phyloP scores from a whole-genome alignment of 805 yeast species.

The Jamesozyma piceae region DNA sequence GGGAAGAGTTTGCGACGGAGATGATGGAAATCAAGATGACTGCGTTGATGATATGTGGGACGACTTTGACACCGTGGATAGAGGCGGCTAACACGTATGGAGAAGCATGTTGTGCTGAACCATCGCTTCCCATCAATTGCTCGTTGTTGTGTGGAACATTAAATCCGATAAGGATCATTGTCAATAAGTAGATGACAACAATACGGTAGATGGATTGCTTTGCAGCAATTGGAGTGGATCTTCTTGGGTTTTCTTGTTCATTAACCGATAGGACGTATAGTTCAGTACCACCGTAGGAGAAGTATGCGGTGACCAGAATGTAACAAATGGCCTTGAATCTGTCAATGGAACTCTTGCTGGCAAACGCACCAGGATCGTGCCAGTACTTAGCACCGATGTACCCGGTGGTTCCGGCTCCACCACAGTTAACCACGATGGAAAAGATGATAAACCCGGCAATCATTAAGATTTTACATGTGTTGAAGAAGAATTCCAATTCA shows the following conservation, averaged over 20 bases:
- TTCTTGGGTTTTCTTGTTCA: conserved; percentile 51
- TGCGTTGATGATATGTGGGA: conserved; percentile 67
- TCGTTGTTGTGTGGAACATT: conserved; percentile 50
- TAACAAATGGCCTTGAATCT: conserved; percentile 58
- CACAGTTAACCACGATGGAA: conserved; percentile 46
- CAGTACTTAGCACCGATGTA: conserved; percentile 61
- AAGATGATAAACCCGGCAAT: conserved; percentile 50
- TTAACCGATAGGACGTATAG: conserved; percentile 58
- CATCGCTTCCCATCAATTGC: conserved; percentile 41
- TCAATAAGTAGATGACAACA: conserved; percentile 45
- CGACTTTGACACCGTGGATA: conserved; percentile 49
- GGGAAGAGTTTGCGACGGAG: conserved; percentile 70
- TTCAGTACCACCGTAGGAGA: conserved; percentile 62
- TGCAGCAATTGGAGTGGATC: conserved; percentile 52
- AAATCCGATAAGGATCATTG: conserved; percentile 46
- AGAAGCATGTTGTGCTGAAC: conserved; percentile 49
- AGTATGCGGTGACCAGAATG: conserved; percentile 51
- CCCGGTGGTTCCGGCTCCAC: conserved; percentile 48
- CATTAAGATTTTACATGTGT: conserved; percentile 46
- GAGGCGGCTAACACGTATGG: conserved; percentile 69
- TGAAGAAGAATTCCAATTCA: conserved; percentile 55
- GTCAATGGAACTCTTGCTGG: conserved; percentile 18
- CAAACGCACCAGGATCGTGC: conserved; percentile 48
- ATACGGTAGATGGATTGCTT: conserved; percentile 61
- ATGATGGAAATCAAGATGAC: conserved; percentile 64